Evolutionary conservation across 306 rosid species (phyloP).

Genomic region (Castanea crenata): DNA sequence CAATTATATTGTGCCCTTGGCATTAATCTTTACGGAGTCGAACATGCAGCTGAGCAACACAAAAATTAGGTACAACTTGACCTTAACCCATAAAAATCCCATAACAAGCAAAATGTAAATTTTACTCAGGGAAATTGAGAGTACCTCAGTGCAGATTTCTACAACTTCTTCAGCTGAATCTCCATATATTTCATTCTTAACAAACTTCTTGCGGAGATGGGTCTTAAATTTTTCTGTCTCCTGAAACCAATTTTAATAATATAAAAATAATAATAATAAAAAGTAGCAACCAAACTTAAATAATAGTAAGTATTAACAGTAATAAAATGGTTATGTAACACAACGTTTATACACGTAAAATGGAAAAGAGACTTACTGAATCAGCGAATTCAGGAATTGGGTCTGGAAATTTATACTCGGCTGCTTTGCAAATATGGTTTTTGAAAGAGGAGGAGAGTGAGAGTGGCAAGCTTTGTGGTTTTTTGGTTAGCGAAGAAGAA

Average conservation of each 20-base stretch:
- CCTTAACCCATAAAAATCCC: too few relatives aligned
- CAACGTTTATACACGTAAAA: neutral
- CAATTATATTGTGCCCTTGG: too few relatives aligned
- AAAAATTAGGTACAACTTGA: neutral
- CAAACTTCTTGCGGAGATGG: slow-evolving; percentile 62
- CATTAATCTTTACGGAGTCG: neutral
- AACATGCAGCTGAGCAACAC: neutral
- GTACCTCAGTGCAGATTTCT: slow-evolving; percentile 80
- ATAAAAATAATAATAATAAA: neutral
- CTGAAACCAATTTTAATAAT: slow-evolving; percentile 32
- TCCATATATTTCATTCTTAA: slow-evolving; percentile 61
- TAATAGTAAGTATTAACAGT: neutral
- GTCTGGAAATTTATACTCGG: slow-evolving; percentile 90
- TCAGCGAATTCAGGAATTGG: slow-evolving; percentile 91
- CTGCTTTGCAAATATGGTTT: slow-evolving; percentile 42
- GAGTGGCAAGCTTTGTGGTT: slow-evolving; percentile 20
- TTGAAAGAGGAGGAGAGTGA: slow-evolving; percentile 22
- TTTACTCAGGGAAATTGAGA: slow-evolving; percentile 4
- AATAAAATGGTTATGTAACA: neutral
- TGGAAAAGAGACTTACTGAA: slow-evolving; percentile 43
- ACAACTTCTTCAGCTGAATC: slow-evolving; percentile 72
- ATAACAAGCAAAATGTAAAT: neutral
- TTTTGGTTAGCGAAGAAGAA: slow-evolving; percentile 3
- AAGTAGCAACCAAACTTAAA: neutral
- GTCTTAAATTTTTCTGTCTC: slow-evolving; percentile 66